Evolutionary conservation across 2,329 filamentous ascomycete species (phyloP).

Genomic region (Aspergillus nomiae): DNA sequence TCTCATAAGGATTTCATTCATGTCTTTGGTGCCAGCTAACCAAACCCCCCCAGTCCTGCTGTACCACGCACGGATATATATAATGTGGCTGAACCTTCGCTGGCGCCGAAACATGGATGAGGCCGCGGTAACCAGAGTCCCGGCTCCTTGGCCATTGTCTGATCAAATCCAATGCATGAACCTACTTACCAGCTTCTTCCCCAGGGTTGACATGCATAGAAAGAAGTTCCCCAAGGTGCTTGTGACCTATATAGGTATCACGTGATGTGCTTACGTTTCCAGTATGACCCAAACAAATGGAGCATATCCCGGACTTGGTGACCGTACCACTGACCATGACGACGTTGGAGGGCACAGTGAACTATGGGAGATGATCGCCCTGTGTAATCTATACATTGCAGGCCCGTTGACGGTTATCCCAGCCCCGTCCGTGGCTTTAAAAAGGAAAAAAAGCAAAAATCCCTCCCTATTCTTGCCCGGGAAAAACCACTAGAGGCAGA

Average conservation of each 20-base stretch:
- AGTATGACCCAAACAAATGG: background rate
- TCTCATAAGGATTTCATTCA: background rate
- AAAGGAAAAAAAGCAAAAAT: background rate
- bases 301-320: background rate
- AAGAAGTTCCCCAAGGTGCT: background rate
- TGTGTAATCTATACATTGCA: background rate
- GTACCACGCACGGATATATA: background rate
- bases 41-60: background rate
- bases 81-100: background rate
- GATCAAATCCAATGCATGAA: background rate
- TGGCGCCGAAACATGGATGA: background rate
- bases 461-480: conserved; percentile 1
- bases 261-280: background rate
- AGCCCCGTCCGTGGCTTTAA: background rate
- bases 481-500: background rate
- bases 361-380: conserved; percentile 1
- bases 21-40: too few species aligned
- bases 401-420: background rate
- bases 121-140: background rate
- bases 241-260: background rate
- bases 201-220: background rate
- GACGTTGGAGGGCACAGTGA: background rate
- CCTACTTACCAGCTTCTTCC: background rate
- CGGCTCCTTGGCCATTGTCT: background rate
- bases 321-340: background rate